These are phyloP conservation scores for Ramichloridium luteum DNA, from an alignment of 2,329 filamentous ascomycete species.

Conservation along the genomic window DNA sequence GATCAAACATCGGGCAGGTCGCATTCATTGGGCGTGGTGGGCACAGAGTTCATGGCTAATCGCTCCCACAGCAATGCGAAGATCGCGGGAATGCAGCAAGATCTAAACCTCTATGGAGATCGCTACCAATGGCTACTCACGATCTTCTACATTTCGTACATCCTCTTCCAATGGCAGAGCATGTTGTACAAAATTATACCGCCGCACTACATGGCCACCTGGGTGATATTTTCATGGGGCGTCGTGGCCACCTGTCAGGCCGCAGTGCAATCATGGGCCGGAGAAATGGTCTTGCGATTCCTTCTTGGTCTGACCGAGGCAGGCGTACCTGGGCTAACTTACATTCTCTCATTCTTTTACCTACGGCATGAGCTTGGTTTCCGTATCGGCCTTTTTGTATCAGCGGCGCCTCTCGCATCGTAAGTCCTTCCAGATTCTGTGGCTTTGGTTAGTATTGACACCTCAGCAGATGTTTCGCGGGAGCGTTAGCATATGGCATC, in stretches of 20 bases:
- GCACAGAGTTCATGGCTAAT: no score
- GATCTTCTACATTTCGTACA: constrained; percentile 42
- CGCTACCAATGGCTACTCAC: constrained; percentile 41
- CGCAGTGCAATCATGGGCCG: constrained; percentile 4
- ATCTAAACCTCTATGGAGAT: constrained; percentile 36
- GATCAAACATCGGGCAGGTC: constrained; percentile 23
- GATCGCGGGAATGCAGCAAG: constrained; percentile 31
- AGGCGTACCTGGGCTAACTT: constrained; percentile 2
- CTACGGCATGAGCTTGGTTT: constrained; percentile 3
- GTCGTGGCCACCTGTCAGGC: constrained; percentile 7
- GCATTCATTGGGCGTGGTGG: no score
- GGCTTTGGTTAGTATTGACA: no score
- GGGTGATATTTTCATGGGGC: constrained; percentile 7
- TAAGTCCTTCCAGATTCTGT: not conserved
- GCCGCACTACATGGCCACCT: constrained; percentile 50
- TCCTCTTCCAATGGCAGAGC: constrained; percentile 14
- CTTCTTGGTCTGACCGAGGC: constrained; percentile 5
- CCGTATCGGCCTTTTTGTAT: not conserved
- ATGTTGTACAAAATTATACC: constrained; percentile 34
- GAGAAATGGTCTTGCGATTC: constrained; percentile 2
- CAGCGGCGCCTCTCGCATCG: not conserved
- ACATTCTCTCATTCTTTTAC: constrained; percentile 4
- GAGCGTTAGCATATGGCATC: constrained; percentile 52
- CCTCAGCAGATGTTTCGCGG: constrained; percentile 23
- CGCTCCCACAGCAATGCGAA: constrained; percentile 28